These are phyloP conservation scores for Suillus plorans DNA, from an alignment of 768 basidiomycete species.

Conservation along the genomic window DNA sequence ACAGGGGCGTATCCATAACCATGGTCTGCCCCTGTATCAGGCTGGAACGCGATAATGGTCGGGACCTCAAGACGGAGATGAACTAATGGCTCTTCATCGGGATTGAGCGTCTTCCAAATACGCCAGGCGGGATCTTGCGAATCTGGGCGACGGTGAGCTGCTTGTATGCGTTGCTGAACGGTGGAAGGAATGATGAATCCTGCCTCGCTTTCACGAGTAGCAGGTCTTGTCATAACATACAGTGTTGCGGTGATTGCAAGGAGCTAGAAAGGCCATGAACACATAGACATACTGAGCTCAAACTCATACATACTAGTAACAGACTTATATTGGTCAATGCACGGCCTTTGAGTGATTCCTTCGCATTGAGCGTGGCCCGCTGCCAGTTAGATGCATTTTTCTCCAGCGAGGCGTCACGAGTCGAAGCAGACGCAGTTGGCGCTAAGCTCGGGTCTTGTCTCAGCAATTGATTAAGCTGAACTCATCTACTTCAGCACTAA, in stretches of 20 bases:
- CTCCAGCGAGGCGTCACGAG: constrained; percentile 23
- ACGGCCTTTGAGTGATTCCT: constrained; percentile 59
- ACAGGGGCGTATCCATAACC: constrained; percentile 34
- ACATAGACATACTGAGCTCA: background rate
- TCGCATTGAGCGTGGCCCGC: constrained; percentile 19
- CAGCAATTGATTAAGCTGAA: constrained; percentile 81
- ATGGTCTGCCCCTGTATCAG: constrained; percentile 32
- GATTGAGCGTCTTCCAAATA: constrained; percentile 80
- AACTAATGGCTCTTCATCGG: constrained; percentile 58
- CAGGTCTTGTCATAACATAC: constrained; percentile 68
- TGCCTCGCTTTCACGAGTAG: constrained; percentile 30
- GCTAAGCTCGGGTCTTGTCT: constrained; percentile 63
- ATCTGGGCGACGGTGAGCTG: constrained; percentile 29
- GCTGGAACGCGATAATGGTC: constrained; percentile 65
- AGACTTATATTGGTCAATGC: constrained; percentile 79
- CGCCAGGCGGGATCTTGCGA: constrained; percentile 54
- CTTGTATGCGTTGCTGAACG: constrained; percentile 36
- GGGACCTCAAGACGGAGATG: constrained; percentile 84
- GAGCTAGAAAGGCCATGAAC: constrained; percentile 45
- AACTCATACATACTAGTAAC: constrained; percentile 54
- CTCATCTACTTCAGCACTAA: constrained; percentile 13
- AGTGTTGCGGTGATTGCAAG: constrained; percentile 73
- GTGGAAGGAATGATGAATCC: constrained; percentile 16
- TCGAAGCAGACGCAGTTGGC: constrained; percentile 37
- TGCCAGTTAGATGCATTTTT: constrained; percentile 33